Conservation (phyloP, 2,329 filamentous ascomycete genomes). For the Arthrobotrys sinensis region DNA sequence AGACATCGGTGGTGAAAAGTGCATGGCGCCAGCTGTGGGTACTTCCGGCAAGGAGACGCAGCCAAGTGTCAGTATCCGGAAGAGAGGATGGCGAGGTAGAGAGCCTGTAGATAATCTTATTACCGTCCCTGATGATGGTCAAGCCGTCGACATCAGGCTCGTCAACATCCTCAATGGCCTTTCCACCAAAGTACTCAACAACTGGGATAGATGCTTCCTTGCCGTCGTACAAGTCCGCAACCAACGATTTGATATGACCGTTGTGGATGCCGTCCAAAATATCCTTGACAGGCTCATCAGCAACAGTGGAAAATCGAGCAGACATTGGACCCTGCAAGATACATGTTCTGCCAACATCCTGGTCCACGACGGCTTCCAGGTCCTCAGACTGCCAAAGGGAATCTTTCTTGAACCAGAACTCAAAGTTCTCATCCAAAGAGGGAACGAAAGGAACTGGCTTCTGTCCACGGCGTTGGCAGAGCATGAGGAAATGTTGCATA, state of each 20-base stretch:
- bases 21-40: slow-evolving; percentile 94
- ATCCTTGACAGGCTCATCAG: slow-evolving; percentile 94
- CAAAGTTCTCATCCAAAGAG: slow-evolving; percentile 94
- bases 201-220: slow-evolving; percentile 83
- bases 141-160: slow-evolving; percentile 85
- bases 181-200: slow-evolving; percentile 95
- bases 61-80: slow-evolving; percentile 86
- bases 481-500: slow-evolving; percentile 93
- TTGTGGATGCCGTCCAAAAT: slow-evolving; percentile 93
- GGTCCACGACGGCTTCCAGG: slow-evolving; percentile 91
- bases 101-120: slow-evolving; percentile 88
- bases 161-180: slow-evolving; percentile 78
- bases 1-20: slow-evolving; percentile 91
- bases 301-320: slow-evolving; percentile 86
- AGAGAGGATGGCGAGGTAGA: slow-evolving; percentile 82
- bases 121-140: slow-evolving; percentile 82
- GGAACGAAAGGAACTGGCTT: slow-evolving; percentile 98
- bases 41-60: slow-evolving; percentile 87
- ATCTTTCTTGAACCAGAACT: slow-evolving; percentile 99
- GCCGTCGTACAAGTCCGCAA: slow-evolving; percentile 83
- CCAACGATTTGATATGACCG: slow-evolving; percentile 84
- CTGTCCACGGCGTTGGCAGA: slow-evolving; percentile 91
- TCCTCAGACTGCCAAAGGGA: slow-evolving; percentile 99
- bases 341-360: slow-evolving; percentile 95
- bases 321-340: slow-evolving; percentile 96